Percentiles rank a stretch among this genome's conserved stretches.
Conservation (phyloP, 148 eudicot genomes). For the Dysphania ambrosioides region DNA sequence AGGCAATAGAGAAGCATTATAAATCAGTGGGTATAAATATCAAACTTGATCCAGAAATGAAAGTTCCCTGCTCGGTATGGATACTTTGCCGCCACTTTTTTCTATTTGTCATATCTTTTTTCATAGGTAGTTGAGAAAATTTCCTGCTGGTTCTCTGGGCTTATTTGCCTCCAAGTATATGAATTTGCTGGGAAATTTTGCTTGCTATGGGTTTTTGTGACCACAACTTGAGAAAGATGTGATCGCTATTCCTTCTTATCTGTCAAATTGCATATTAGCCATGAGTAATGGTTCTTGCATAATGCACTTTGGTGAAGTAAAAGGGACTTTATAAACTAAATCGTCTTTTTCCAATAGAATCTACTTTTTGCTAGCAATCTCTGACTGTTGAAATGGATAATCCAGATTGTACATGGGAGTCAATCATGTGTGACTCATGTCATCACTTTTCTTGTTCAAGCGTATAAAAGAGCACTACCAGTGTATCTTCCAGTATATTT, state of each 20-base stretch:
- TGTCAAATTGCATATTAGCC: background rate
- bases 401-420: slow-evolving; percentile 87
- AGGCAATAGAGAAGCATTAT: slow-evolving; percentile 61
- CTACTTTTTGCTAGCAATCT: slow-evolving; percentile 4
- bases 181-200: background rate
- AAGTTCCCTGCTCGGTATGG: slow-evolving; percentile 91
- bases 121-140: background rate
- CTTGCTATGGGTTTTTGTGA: background rate
- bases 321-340: slow-evolving; percentile 4
- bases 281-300: background rate
- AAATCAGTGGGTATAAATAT: slow-evolving; percentile 55
- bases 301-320: background rate
- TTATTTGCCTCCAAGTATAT: background rate
- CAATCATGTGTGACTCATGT: slow-evolving; percentile 76
- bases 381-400: slow-evolving; percentile 15
- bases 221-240: background rate
- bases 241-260: background rate
- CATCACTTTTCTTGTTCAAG: slow-evolving; percentile 70
- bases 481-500: slow-evolving; percentile 98
- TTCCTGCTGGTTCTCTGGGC: background rate
- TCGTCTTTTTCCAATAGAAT: background rate
- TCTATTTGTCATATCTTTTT: background rate
- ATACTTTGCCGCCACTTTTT: slow-evolving; percentile 2
- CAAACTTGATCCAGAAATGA: slow-evolving; percentile 84
- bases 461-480: slow-evolving; percentile 92